These are phyloP conservation scores for Inonotus obliquus DNA, from an alignment of 1,284 basidiomycete species.

Conservation along the genomic window DNA sequence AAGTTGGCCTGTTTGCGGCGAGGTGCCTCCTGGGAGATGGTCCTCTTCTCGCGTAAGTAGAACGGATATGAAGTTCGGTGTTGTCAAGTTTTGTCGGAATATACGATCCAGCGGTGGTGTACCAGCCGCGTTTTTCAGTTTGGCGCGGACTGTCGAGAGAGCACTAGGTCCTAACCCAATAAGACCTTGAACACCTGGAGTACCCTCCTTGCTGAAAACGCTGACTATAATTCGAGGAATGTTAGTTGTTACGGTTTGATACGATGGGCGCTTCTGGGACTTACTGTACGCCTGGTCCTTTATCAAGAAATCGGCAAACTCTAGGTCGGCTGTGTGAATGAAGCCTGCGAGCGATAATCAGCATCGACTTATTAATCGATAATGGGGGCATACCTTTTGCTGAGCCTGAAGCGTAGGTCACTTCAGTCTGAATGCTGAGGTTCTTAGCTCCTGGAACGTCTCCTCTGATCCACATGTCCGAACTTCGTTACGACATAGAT, in stretches of 20 bases:
- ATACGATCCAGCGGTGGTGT: conserved; percentile 24
- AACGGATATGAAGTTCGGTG: conserved; percentile 26
- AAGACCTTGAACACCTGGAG: conserved; percentile 34
- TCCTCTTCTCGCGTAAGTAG: conserved; percentile 22
- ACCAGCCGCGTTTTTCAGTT: conserved; percentile 17
- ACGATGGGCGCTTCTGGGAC: conserved; percentile 22
- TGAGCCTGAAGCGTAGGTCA: conserved; percentile 48
- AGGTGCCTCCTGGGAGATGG: conserved; percentile 11
- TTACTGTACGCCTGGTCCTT: conserved; percentile 59
- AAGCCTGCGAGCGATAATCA: conserved; percentile 32
- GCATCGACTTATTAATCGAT: not conserved
- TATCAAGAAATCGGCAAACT: conserved; percentile 51
- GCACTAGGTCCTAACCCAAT: conserved; percentile 50
- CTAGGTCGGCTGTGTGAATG: conserved; percentile 47
- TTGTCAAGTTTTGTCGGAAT: conserved; percentile 25
- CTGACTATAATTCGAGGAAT: conserved; percentile 31
- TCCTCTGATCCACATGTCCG: conserved; percentile 57
- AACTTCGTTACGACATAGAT: conserved; percentile 28
- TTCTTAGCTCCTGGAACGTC: conserved; percentile 37
- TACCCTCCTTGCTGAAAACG: conserved; percentile 26
- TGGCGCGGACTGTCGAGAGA: conserved; percentile 30
- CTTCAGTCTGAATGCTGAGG: conserved; percentile 38
- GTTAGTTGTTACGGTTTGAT: not conserved
- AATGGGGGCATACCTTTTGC: conserved; percentile 36
- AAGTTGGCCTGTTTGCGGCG: conserved; percentile 30